Evolutionary conservation across 2,329 filamentous ascomycete species (phyloP).

Genomic region (Zasmidium citrigriseum): DNA sequence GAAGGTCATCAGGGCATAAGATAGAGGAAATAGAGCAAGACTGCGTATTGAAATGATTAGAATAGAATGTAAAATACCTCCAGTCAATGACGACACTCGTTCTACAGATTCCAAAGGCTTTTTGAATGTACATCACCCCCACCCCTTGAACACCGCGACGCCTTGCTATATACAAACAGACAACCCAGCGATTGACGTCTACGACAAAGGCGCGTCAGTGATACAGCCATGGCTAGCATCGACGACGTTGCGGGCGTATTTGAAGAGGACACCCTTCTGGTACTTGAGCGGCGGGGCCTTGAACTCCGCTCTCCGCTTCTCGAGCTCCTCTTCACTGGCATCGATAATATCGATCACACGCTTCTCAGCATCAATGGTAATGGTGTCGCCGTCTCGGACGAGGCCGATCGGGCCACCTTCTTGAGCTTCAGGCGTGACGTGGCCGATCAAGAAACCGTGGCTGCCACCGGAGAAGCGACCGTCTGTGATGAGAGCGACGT

Average conservation of each 20-base stretch:
- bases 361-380: conserved; percentile 80
- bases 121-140: neutral
- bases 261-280: conserved; percentile 59
- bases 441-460: conserved; percentile 84
- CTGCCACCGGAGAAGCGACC: conserved; percentile 77
- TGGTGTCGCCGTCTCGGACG: conserved; percentile 76
- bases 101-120: neutral
- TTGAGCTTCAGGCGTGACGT: conserved; percentile 84
- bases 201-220: conserved; percentile 45
- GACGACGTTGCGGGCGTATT: conserved; percentile 58
- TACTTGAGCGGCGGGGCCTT: conserved; percentile 59
- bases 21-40: neutral
- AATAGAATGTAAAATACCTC: neutral
- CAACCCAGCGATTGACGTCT: neutral
- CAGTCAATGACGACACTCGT: neutral
- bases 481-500: conserved; percentile 74
- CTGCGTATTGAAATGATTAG: neutral
- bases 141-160: neutral
- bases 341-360: conserved; percentile 63
- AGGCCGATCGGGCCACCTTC: conserved; percentile 83
- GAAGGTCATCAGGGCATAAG: conserved; percentile 30
- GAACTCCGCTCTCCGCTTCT: conserved; percentile 53
- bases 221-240: conserved; percentile 62
- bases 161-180: neutral
- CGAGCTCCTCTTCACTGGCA: conserved; percentile 64